phyloP scores from a whole-genome alignment of 768 basidiomycete genomes.

The Boletus eberwhitei region DNA sequence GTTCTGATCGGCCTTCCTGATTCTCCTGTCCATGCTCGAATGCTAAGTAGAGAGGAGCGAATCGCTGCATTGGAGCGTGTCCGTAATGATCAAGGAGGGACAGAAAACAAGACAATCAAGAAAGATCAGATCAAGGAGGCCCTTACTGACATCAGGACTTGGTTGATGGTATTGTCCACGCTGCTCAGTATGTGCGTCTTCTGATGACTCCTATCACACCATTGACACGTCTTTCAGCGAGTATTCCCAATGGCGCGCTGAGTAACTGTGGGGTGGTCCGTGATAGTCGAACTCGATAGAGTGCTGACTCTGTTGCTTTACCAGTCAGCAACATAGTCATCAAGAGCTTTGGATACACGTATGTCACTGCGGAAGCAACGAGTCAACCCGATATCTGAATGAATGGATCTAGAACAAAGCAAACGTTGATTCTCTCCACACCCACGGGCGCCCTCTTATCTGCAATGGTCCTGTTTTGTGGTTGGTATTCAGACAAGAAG shows the following conservation, averaged over 20 bases:
- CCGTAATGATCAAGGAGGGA: conserved; percentile 64
- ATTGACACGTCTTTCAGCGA: conserved; percentile 38
- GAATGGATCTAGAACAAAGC: conserved; percentile 44
- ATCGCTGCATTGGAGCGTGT: conserved; percentile 64
- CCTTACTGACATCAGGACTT: conserved; percentile 53
- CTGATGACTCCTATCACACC: background rate
- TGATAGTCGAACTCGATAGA: background rate
- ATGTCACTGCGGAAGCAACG: conserved; percentile 17
- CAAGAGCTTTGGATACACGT: conserved; percentile 64
- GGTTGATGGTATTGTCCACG: conserved; percentile 59
- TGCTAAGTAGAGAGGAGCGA: conserved; percentile 56
- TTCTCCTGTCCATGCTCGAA: conserved; percentile 57
- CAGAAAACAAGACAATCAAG: conserved; percentile 58
- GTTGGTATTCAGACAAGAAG: conserved; percentile 66
- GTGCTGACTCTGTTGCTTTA: background rate
- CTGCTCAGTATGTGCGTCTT: conserved; percentile 45
- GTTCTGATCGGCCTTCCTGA: conserved; percentile 64
- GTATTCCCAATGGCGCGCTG: conserved; percentile 61
- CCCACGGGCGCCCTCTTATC: conserved; percentile 53
- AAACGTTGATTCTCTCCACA: conserved; percentile 57
- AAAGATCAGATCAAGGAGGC: conserved; percentile 57
- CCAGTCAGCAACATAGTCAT: conserved; percentile 62
- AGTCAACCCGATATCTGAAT: background rate
- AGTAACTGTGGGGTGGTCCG: conserved; percentile 51
- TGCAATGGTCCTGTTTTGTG: conserved; percentile 47